Evolutionary conservation across 768 basidiomycete genomes (phyloP).

Genomic region (Pleurotus sapidus): DNA sequence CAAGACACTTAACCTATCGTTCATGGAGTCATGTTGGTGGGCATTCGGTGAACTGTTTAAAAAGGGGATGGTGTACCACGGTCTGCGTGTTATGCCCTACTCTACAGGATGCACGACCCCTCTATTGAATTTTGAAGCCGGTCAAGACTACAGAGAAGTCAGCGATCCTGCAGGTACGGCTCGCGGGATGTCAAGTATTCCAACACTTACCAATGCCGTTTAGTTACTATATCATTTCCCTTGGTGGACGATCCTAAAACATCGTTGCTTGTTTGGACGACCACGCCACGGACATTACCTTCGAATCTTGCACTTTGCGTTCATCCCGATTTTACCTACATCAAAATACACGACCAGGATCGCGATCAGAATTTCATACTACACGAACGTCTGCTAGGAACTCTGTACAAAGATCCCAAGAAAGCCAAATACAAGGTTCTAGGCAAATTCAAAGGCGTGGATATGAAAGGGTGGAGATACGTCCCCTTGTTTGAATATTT

Average conservation of each 20-base stretch:
- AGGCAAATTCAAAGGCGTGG: conserved; percentile 81
- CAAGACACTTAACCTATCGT: conserved; percentile 90
- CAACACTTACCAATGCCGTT: background rate
- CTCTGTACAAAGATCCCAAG: conserved; percentile 95
- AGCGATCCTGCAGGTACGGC: conserved; percentile 84
- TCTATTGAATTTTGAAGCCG: conserved; percentile 96
- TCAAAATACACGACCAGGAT: conserved; percentile 94
- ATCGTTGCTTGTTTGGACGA: conserved; percentile 94
- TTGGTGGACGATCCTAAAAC: conserved; percentile 92
- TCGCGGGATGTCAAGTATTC: too few species aligned
- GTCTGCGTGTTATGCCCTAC: conserved; percentile 96
- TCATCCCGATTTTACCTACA: conserved; percentile 92
- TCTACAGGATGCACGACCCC: conserved; percentile 96
- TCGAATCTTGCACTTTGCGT: conserved; percentile 95
- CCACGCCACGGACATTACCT: conserved; percentile 97
- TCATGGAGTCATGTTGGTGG: conserved; percentile 99
- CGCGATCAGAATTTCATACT: conserved; percentile 88
- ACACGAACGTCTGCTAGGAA: conserved; percentile 80
- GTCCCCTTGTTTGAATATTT: conserved; percentile 96
- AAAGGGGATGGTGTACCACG: conserved; percentile 90
- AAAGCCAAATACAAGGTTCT: conserved; percentile 95
- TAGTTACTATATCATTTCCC: conserved; percentile 90
- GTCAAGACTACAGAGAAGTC: conserved; percentile 87
- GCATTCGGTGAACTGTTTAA: conserved; percentile 93
- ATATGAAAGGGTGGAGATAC: conserved; percentile 97